Evolutionary conservation across 2,329 filamentous ascomycete species (phyloP), one percentile per base, ranked within the genome.

Genomic region (Aspergillus fijiensis): DNA sequence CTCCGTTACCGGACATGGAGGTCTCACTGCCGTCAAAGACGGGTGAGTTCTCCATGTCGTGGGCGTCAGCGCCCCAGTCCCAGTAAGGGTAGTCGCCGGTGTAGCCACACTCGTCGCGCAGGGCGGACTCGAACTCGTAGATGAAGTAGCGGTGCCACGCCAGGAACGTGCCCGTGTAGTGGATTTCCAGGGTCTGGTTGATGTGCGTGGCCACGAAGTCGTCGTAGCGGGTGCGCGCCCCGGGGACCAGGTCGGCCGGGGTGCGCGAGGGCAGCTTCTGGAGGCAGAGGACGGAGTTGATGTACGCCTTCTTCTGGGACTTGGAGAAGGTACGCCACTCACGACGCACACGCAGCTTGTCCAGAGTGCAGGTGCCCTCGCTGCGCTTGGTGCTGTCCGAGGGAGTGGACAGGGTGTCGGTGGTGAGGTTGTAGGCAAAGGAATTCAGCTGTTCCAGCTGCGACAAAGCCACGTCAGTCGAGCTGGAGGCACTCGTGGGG

Each of bases 121-220:
- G 64, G 12, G 69, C 68, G 21, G 68, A 58, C 31, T 78, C 76
- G 27, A 70, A 76, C 48, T 66, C 62, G 25, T 63, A 67, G 55
- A 71, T 63, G 48, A 72, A 74, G 57, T 68, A 72, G 9, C 74
- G 69, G 64, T 78, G 74, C 73, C 76, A 79, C 21, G 70, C 67
- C 5, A 71, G 58, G 59, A 74, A 53, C 6, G 51, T 53, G 25
- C 51, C 51, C 51, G 73, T 72, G 19, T 58, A 66, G 58, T 84
- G 82, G 23, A 84, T 81, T 1, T 55, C 54, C 10, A 73, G 59
- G 0, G 82, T 82, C 62, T 80, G 74, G 57, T 81, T 78, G 58
- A 85, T 77, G 60, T 84, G 82, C 0, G 76, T 74, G 5, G 77
- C 80, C 5, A 82, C 73, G 48, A 79, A 84, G 59, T 85, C 82